phyloP scores from a whole-genome alignment of 768 basidiomycete species.

The Russula griseocarnosa region DNA sequence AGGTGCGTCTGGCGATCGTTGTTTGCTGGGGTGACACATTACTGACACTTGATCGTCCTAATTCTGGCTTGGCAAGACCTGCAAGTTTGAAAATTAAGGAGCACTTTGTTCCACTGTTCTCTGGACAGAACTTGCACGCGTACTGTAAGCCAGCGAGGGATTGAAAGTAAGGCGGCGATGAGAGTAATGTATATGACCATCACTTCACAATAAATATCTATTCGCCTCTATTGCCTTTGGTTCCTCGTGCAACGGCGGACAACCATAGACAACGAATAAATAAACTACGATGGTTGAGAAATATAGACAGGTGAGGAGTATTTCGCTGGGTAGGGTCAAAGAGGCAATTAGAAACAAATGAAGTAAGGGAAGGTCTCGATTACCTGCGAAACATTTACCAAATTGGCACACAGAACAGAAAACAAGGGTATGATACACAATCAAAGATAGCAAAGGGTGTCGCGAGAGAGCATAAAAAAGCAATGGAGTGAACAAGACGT shows the following conservation, averaged over 20 bases:
- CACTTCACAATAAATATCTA: not conserved
- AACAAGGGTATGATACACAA: slow-evolving; percentile 4
- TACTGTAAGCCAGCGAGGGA: slow-evolving; percentile 11
- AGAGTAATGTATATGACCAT: not conserved
- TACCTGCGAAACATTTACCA: not conserved
- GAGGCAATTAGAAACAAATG: not conserved
- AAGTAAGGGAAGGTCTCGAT: not conserved
- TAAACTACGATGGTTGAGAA: slow-evolving; percentile 4
- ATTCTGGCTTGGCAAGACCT: slow-evolving; percentile 5
- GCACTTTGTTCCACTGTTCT: slow-evolving; percentile 18
- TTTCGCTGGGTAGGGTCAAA: not conserved
- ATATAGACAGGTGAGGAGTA: not conserved
- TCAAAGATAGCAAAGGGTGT: slow-evolving; percentile 13
- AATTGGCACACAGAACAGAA: not conserved
- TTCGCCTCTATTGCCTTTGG: not conserved
- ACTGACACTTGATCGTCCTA: not conserved
- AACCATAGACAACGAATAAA: slow-evolving; percentile 14
- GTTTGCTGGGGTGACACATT: not conserved
- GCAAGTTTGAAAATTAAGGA: slow-evolving; percentile 19
- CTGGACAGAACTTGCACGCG: slow-evolving; percentile 10
- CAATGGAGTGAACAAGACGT: not conserved
- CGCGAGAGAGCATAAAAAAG: slow-evolving; percentile 15
- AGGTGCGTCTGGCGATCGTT: not conserved
- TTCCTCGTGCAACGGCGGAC: slow-evolving; percentile 4
- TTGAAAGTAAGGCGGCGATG: not conserved